These are phyloP conservation scores for Lophiostoma macrostomum DNA, from an alignment of 495 filamentous ascomycete genomes.

Conservation along the genomic window DNA sequence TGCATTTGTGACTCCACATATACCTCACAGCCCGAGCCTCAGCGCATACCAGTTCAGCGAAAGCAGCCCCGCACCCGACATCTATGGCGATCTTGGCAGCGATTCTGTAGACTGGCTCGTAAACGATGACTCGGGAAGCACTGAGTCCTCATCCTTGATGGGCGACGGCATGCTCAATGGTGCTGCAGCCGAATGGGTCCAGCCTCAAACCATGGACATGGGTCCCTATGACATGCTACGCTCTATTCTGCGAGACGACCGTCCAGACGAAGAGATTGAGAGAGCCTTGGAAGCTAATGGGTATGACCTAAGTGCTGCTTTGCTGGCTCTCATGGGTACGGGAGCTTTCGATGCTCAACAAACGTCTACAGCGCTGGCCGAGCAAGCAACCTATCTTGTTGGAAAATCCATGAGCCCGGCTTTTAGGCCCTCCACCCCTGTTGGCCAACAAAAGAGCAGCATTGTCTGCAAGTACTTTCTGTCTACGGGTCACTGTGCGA, in stretches of 20 bases:
- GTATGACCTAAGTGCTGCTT: constrained; percentile 88
- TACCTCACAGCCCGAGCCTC: constrained; percentile 90
- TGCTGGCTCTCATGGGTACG: constrained; percentile 76
- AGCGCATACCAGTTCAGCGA: constrained; percentile 91
- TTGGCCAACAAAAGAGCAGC: constrained; percentile 61
- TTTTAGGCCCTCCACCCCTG: constrained; percentile 72
- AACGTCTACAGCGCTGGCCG: constrained; percentile 9
- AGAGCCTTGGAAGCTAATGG: constrained; percentile 79
- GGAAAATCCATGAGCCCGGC: constrained; percentile 84
- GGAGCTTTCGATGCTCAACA: constrained; percentile 36
- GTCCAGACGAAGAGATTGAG: constrained; percentile 91
- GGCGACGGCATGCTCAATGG: constrained; percentile 62
- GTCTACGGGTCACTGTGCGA: constrained; percentile 84
- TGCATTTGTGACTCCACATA: constrained; percentile 82
- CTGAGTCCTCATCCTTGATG: constrained; percentile 61
- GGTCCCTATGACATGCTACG: constrained; percentile 97
- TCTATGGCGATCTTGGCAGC: constrained; percentile 86
- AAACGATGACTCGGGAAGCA: constrained; percentile 79
- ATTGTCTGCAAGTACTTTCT: constrained; percentile 96
- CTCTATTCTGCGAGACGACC: constrained; percentile 85
- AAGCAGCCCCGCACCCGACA: constrained; percentile 69
- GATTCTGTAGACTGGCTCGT: constrained; percentile 97
- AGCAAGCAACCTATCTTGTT: constrained; percentile 58
- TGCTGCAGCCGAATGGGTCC: constrained; percentile 74
- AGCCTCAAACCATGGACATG: constrained; percentile 81